Evolutionary conservation across 805 yeast species (phyloP).

Genomic region (Hagleromyces aurorensis): DNA sequence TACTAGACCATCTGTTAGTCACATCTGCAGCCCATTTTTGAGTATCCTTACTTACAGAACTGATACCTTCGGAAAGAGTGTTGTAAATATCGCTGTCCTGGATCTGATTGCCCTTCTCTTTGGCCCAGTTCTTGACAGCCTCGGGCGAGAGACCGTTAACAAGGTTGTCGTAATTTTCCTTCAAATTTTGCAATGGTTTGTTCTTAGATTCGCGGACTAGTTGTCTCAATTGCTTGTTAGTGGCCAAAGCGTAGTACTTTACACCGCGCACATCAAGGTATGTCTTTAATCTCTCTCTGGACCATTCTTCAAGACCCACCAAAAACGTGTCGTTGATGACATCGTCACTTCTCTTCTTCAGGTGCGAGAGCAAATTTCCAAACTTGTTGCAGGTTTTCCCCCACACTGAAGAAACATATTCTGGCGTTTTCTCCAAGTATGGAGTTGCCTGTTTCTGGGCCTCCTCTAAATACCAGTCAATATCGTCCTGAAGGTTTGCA

Average conservation of each 20-base stretch:
- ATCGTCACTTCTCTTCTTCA: conserved; percentile 27
- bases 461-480: conserved; percentile 31
- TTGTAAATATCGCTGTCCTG: conserved; percentile 9
- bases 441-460: conserved; percentile 31
- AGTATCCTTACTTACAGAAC: conserved; percentile 10
- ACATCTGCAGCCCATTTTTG: conserved; percentile 13
- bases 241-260: conserved; percentile 33
- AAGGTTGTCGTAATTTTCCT: conserved; percentile 21
- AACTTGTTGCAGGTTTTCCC: conserved; percentile 11
- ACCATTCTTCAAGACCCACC: conserved; percentile 40
- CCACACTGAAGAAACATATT: conserved; percentile 23
- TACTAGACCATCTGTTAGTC: conserved; percentile 16
- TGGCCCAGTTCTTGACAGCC: conserved; percentile 35
- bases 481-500: conserved; percentile 33
- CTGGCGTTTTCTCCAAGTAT: conserved; percentile 30
- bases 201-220: conserved; percentile 35
- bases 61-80: conserved; percentile 7
- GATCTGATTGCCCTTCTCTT: conserved; percentile 10
- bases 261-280: conserved; percentile 38
- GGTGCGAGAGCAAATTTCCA: conserved; percentile 9
- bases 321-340: conserved; percentile 39
- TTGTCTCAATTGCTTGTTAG: conserved; percentile 34
- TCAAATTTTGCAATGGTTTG: conserved; percentile 30
- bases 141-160: conserved; percentile 36
- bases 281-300: conserved; percentile 36